phyloP scores from a whole-genome alignment of 257 asterid genomes.

The Solanum clarkiae region DNA sequence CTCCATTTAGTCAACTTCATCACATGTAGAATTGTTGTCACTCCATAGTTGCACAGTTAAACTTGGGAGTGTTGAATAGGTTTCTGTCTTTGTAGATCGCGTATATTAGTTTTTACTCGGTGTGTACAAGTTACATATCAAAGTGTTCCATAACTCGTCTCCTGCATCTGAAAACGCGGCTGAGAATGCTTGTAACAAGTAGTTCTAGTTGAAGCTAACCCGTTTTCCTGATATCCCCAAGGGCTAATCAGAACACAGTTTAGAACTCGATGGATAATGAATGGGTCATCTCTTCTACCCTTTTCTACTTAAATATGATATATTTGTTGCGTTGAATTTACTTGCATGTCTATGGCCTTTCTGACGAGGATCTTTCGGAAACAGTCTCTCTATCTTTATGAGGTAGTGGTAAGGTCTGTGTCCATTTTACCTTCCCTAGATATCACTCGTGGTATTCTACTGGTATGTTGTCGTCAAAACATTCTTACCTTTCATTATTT shows the following conservation, averaged over 20 bases:
- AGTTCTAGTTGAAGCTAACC: too few relatives aligned
- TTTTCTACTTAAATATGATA: neutral
- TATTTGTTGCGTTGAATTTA: too few relatives aligned
- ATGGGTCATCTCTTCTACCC: neutral
- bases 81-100: neutral
- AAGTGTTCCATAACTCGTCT: neutral
- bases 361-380: too few relatives aligned
- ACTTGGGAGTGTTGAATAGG: neutral
- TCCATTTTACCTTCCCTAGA: too few relatives aligned
- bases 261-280: neutral
- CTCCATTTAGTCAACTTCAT: neutral
- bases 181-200: neutral
- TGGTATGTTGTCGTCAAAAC: too few relatives aligned
- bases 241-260: neutral
- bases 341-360: too few relatives aligned
- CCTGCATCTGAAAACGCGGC: neutral
- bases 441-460: fast-evolving
- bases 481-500: neutral
- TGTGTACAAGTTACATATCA: neutral
- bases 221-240: too few relatives aligned
- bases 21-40: neutral
- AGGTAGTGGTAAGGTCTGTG: too few relatives aligned
- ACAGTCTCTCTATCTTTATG: too few relatives aligned
- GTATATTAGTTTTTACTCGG: neutral
- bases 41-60: neutral